A percentile compares a stretch with the other conserved stretches of the same genome.
Conservation (phyloP, 2,329 filamentous ascomycete genomes). For the Penicillium sp. region DNA sequence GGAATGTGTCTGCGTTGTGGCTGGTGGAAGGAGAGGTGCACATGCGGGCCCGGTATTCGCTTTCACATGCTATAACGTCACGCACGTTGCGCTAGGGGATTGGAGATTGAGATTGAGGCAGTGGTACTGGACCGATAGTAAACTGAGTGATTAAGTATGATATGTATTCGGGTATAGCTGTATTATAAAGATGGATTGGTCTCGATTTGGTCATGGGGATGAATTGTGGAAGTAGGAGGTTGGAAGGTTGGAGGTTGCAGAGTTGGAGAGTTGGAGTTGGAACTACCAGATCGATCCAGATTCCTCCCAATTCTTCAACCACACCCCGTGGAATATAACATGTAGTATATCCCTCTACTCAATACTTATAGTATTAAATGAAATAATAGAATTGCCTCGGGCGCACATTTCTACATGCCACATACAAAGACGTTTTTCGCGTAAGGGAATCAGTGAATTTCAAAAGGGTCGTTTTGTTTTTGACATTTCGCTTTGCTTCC, state of each 20-base stretch:
- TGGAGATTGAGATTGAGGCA: background rate
- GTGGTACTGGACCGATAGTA: background rate
- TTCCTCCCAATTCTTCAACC: background rate
- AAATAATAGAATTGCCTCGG: slow-evolving; percentile 6
- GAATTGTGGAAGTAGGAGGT: background rate
- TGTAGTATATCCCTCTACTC: background rate
- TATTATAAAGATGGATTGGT: background rate
- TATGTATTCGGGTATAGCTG: background rate
- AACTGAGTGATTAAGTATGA: background rate
- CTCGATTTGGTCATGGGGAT: background rate
- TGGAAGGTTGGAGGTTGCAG: background rate
- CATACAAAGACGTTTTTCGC: slow-evolving; percentile 23
- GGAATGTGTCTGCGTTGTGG: slow-evolving; percentile 1
- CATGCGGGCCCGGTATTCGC: slow-evolving; percentile 3
- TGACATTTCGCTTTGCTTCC: slow-evolving; percentile 36
- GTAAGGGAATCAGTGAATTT: slow-evolving; percentile 20
- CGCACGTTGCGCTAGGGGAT: background rate
- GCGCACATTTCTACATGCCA: slow-evolving; percentile 25
- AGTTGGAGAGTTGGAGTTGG: background rate
- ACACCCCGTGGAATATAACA: background rate
- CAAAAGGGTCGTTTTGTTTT: slow-evolving; percentile 26
- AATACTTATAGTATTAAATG: background rate
- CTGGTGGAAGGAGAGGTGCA: slow-evolving; percentile 2
- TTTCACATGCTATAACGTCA: slow-evolving; percentile 21
- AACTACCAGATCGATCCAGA: background rate